These are phyloP conservation scores for Cutaneotrichosporon cutaneum DNA, from an alignment of 1,284 basidiomycete species.

Conservation along the genomic window DNA sequence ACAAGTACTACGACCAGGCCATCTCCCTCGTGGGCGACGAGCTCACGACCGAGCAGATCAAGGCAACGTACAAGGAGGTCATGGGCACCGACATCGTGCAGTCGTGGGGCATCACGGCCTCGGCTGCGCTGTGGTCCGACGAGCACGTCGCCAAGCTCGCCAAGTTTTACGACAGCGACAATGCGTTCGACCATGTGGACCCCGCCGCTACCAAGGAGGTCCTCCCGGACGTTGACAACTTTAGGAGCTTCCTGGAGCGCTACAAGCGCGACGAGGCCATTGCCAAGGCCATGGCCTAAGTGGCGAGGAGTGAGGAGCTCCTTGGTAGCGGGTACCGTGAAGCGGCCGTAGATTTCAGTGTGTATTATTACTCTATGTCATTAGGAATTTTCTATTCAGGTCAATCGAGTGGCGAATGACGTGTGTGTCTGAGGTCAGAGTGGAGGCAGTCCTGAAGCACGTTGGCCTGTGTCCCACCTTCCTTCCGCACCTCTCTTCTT, in stretches of 20 bases:
- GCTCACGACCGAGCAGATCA: constrained; percentile 27
- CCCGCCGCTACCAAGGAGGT: constrained; percentile 9
- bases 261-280: constrained; percentile 25
- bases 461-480: neutral
- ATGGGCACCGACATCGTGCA: constrained; percentile 23
- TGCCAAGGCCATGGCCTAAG: neutral
- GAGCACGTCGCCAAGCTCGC: constrained; percentile 14
- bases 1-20: constrained; percentile 14
- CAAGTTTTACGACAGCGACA: constrained; percentile 33
- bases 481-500: neutral
- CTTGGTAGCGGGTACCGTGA: too few relatives aligned
- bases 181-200: constrained; percentile 19
- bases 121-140: constrained; percentile 19
- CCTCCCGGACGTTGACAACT: constrained; percentile 32
- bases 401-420: constrained; percentile 11
- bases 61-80: constrained; percentile 25
- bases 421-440: constrained; percentile 2
- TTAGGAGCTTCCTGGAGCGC: constrained; percentile 31
- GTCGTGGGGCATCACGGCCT: constrained; percentile 20
- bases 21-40: constrained; percentile 32
- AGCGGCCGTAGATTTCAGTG: too few relatives aligned
- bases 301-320: neutral
- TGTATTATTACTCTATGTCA: neutral
- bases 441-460: constrained; percentile 6
- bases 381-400: neutral